Percentiles rank a stretch among this genome's conserved stretches.
Conservation (phyloP, 345 rosid species). For the Orychophragmus violaceus region DNA sequence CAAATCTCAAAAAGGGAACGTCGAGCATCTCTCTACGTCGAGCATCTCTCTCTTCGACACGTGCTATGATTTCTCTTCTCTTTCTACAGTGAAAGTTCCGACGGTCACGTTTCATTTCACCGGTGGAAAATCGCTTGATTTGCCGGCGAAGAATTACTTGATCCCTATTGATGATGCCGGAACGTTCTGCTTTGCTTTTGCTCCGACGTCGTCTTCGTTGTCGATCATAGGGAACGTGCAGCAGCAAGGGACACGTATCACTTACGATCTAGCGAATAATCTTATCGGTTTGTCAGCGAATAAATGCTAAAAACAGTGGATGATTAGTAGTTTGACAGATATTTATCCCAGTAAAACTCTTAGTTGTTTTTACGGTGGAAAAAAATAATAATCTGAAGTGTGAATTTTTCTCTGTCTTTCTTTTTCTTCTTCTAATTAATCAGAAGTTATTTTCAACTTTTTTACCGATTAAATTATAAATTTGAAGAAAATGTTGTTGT, state of each 20-base stretch:
- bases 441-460: slow-evolving; percentile 10
- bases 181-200: slow-evolving; percentile 90
- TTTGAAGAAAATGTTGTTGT: not conserved
- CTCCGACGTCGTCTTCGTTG: slow-evolving; percentile 74
- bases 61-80: slow-evolving; percentile 73
- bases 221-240: slow-evolving; percentile 95
- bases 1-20: slow-evolving; percentile 32
- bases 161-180: slow-evolving; percentile 66
- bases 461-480: not conserved
- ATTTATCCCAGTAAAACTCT: slow-evolving; percentile 23
- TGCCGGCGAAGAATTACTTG: slow-evolving; percentile 81
- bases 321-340: slow-evolving; percentile 18
- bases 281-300: slow-evolving; percentile 58
- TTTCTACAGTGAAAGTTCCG: slow-evolving; percentile 58
- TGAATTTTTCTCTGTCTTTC: not conserved
- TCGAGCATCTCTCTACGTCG: slow-evolving; percentile 50
- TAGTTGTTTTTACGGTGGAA: not conserved
- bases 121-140: slow-evolving; percentile 42
- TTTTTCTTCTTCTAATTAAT: not conserved
- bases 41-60: slow-evolving; percentile 84
- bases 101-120: slow-evolving; percentile 67
- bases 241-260: slow-evolving; percentile 91
- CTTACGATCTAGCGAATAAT: slow-evolving; percentile 61
- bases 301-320: slow-evolving; percentile 44
- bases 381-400: not conserved